Percentiles rank a stretch among this genome's conserved stretches.
These are phyloP conservation scores for Raffaelea ambrosiae DNA, from an alignment of 2,329 filamentous ascomycete genomes.

Conservation along the genomic window DNA sequence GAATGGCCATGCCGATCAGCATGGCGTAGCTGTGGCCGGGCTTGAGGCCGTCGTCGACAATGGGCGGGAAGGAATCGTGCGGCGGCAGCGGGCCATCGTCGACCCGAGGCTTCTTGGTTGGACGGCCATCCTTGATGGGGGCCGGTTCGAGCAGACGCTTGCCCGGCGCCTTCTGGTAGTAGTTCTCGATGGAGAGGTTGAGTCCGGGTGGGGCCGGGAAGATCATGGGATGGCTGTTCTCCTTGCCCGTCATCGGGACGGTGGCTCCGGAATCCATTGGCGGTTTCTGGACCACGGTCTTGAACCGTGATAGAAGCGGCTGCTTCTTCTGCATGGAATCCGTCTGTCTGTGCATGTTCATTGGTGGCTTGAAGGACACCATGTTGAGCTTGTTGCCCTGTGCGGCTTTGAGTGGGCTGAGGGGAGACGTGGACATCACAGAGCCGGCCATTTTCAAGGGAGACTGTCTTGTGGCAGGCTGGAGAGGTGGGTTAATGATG, in stretches of 20 bases:
- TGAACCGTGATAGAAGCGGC: constrained; percentile 50
- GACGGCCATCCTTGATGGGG: constrained; percentile 59
- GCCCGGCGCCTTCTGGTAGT: constrained; percentile 42
- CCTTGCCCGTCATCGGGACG: constrained; percentile 38
- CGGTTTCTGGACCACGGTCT: constrained; percentile 46
- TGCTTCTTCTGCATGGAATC: constrained; percentile 63
- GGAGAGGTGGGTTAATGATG: constrained; percentile 54
- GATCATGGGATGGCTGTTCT: constrained; percentile 43
- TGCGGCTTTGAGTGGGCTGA: constrained; percentile 46
- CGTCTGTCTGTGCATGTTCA: constrained; percentile 42
- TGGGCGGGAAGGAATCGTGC: constrained; percentile 68
- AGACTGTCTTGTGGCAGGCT: constrained; percentile 49
- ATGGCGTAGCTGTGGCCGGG: constrained; percentile 89
- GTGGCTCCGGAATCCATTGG: constrained; percentile 28
- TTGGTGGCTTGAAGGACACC: constrained; percentile 58
- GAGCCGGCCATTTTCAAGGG: constrained; percentile 54
- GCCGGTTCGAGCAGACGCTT: constrained; percentile 67
- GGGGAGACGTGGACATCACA: constrained; percentile 48
- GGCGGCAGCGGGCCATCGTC: constrained; percentile 54
- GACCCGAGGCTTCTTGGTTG: constrained; percentile 58
- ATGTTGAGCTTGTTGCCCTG: constrained; percentile 56
- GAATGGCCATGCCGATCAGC: constrained; percentile 93
- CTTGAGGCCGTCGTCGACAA: constrained; percentile 81
- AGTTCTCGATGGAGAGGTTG: constrained; percentile 42
- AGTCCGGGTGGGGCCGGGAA: constrained; percentile 39